A percentile compares a stretch with the other conserved stretches of the same genome.
Conservation (phyloP, 2,329 filamentous ascomycete species). For the Aspergillus sclerotialis region DNA sequence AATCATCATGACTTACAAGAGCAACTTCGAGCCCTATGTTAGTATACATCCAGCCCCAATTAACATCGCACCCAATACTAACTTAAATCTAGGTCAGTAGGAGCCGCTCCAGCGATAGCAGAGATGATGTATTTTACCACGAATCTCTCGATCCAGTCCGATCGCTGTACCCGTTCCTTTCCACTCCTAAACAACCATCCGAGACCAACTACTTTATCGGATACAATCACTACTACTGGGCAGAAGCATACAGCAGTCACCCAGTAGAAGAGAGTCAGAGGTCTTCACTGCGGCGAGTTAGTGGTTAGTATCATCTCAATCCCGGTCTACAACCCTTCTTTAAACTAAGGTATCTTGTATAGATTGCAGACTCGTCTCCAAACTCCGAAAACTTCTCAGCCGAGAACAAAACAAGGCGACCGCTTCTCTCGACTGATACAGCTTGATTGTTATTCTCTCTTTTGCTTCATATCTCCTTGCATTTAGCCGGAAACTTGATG, state of each 20-base stretch:
- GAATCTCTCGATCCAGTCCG: constrained; percentile 26
- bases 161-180: constrained; percentile 31
- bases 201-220: constrained; percentile 24
- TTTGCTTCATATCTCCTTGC: no score
- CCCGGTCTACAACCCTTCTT: no score
- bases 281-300: constrained; percentile 14
- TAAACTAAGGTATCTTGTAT: constrained; percentile 15
- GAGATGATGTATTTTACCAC: constrained; percentile 20
- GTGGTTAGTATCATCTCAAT: constrained; percentile 17
- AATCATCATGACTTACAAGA: constrained; percentile 30
- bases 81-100: constrained; percentile 15
- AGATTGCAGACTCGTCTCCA: constrained; percentile 23
- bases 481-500: no score
- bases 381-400: constrained; percentile 24
- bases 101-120: constrained; percentile 21
- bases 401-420: constrained; percentile 24
- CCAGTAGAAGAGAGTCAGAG: constrained; percentile 13
- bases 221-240: constrained; percentile 22
- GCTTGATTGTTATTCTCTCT: background rate
- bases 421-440: constrained; percentile 10
- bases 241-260: constrained; percentile 22
- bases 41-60: no score
- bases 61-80: no score
- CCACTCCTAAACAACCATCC: constrained; percentile 27
- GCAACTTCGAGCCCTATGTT: constrained; percentile 34